phyloP scores from a whole-genome alignment of 768 basidiomycete genomes.

The Lactarius hatsudake region DNA sequence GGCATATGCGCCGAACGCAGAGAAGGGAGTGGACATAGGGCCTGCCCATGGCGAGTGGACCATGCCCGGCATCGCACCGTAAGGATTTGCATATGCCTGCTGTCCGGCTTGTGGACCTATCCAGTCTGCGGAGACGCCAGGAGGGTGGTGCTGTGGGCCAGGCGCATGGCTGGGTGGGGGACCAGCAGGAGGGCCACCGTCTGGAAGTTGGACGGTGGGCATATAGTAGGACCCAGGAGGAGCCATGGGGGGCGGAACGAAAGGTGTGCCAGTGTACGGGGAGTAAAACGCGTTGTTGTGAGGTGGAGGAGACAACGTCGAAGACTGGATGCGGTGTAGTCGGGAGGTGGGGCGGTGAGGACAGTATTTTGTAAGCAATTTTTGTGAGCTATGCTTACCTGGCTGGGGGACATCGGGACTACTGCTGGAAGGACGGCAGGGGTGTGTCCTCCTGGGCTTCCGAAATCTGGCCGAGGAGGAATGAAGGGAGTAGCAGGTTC shows the following conservation, averaged over 20 bases:
- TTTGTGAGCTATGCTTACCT: constrained; percentile 7
- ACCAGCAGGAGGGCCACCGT: constrained; percentile 4
- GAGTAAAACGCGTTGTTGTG: constrained; percentile 20
- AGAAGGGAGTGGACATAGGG: constrained; percentile 25
- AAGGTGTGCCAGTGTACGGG: constrained; percentile 27
- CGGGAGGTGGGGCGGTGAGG: constrained; percentile 2
- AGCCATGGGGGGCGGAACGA: constrained; percentile 17
- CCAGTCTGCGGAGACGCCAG: constrained; percentile 35
- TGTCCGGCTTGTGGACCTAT: constrained; percentile 29
- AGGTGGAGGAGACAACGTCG: constrained; percentile 26
- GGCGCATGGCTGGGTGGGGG: constrained; percentile 15
- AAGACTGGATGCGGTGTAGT: constrained; percentile 18
- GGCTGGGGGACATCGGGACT: constrained; percentile 31
- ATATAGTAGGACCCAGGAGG: constrained; percentile 36
- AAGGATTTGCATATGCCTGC: constrained; percentile 20
- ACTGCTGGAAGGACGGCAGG: constrained; percentile 30
- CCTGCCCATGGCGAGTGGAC: constrained; percentile 12
- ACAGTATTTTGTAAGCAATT: constrained; percentile 1
- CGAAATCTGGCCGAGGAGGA: constrained; percentile 32
- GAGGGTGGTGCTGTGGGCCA: constrained; percentile 24
- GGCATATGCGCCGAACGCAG: constrained; percentile 33
- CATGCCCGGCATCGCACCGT: background rate
- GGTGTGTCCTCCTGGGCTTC: constrained; percentile 26
- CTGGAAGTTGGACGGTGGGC: constrained; percentile 34
- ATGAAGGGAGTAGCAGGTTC: constrained; percentile 33